These are phyloP conservation scores for Vigna nakashimae DNA, from an alignment of 306 rosid genomes.

Conservation along the genomic window DNA sequence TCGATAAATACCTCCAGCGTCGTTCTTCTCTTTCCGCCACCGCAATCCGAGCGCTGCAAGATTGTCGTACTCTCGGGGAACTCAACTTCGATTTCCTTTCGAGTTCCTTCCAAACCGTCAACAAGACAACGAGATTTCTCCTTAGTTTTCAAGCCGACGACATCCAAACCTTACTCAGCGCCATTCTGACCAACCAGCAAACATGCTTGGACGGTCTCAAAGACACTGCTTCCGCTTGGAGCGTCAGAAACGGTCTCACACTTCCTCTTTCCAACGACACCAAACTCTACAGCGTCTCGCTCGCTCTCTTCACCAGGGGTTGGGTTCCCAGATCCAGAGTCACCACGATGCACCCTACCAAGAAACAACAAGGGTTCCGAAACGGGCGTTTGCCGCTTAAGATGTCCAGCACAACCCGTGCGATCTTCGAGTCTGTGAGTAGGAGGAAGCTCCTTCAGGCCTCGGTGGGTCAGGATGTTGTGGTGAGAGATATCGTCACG, in stretches of 20 bases:
- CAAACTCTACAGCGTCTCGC: conserved; percentile 79
- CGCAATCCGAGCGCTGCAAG: conserved; percentile 72
- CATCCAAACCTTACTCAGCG: conserved; percentile 71
- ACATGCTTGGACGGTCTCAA: conserved; percentile 83
- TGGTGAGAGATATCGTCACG: conserved; percentile 66
- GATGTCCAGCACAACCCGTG: conserved; percentile 63
- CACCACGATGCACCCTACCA: conserved; percentile 38
- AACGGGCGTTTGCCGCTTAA: conserved; percentile 76
- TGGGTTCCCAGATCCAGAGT: conserved; percentile 69
- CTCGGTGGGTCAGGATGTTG: conserved; percentile 42
- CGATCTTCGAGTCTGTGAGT: conserved; percentile 68
- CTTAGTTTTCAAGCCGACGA: conserved; percentile 67
- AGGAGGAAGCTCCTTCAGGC: conserved; percentile 64
- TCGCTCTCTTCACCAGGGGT: conserved; percentile 69
- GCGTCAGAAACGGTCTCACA: conserved; percentile 60
- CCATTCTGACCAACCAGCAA: conserved; percentile 78
- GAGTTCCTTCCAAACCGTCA: conserved; percentile 60
- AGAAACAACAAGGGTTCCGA: conserved; percentile 52
- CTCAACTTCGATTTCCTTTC: conserved; percentile 71
- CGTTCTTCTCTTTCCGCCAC: conserved; percentile 52
- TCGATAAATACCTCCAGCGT: conserved; percentile 53
- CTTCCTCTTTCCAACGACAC: conserved; percentile 76
- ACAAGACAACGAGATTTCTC: conserved; percentile 47
- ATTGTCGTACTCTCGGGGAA: conserved; percentile 65
- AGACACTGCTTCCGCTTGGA: conserved; percentile 73